Conservation (phyloP, 2,329 filamentous ascomycete species). For the Coleophoma eucalyptorum region DNA sequence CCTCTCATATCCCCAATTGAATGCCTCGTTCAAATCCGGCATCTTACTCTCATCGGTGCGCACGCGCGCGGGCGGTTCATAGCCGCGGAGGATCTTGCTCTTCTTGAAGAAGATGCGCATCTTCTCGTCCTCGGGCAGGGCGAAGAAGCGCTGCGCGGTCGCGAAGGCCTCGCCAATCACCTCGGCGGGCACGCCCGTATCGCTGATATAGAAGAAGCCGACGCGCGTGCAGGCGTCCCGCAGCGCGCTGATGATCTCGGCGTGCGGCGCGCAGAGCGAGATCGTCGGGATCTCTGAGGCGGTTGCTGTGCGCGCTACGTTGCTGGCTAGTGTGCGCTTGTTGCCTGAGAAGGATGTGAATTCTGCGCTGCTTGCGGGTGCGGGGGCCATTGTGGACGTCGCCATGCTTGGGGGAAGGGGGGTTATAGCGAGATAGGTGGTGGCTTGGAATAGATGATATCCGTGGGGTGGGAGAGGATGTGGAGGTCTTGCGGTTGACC, state of each 20-base stretch:
- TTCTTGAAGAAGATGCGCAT: constrained; percentile 19
- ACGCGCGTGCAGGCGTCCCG: constrained; percentile 13
- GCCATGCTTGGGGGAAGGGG: no score
- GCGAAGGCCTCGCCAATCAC: constrained; percentile 1
- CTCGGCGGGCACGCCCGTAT: constrained; percentile 3
- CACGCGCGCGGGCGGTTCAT: constrained; percentile 23
- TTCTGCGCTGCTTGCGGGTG: neutral
- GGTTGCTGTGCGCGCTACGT: neutral
- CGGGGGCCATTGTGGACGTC: no score
- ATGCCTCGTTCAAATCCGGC: constrained; percentile 40
- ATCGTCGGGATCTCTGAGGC: neutral
- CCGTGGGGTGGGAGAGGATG: no score
- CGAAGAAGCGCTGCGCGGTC: constrained; percentile 4
- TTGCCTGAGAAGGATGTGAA: constrained; percentile 1
- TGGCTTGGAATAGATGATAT: no score
- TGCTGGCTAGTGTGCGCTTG: neutral
- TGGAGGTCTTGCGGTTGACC: no score
- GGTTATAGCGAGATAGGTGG: no score
- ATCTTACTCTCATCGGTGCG: constrained; percentile 6
- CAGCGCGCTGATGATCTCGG: constrained; percentile 13
- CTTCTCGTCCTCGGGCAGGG: neutral
- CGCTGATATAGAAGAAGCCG: constrained; percentile 24
- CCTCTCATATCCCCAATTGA: constrained; percentile 14
- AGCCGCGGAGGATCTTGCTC: constrained; percentile 30
- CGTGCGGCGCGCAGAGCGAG: neutral